Conservation (phyloP, 1,284 basidiomycete genomes). For the Anthracocystis setariae region DNA sequence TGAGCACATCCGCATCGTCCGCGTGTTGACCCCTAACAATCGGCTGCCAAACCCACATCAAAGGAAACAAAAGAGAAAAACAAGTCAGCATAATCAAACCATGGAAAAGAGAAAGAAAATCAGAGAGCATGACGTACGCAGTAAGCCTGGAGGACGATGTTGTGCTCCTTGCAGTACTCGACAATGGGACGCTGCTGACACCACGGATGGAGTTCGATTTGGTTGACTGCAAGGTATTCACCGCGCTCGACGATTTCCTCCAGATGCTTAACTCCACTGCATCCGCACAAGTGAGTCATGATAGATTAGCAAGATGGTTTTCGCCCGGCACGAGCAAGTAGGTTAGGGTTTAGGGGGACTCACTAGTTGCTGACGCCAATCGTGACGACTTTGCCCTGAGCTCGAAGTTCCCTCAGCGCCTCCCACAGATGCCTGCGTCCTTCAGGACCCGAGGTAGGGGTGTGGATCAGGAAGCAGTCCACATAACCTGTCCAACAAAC, state of each 20-base stretch:
- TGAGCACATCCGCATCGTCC: slow-evolving; percentile 24
- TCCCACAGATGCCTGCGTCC: slow-evolving; percentile 45
- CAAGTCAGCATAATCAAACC: too few species aligned
- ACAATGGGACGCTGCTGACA: slow-evolving; percentile 46
- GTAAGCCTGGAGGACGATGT: slow-evolving; percentile 45
- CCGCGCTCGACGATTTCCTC: slow-evolving; percentile 27
- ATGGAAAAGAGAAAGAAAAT: background rate
- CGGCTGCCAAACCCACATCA: slow-evolving; percentile 4
- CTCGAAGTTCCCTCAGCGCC: slow-evolving; percentile 37
- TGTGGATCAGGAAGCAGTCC: slow-evolving; percentile 51
- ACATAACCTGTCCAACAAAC: slow-evolving; percentile 31
- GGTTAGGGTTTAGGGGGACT: too few species aligned
- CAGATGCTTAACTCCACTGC: slow-evolving; percentile 37
- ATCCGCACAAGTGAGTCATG: background rate
- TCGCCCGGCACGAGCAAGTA: background rate
- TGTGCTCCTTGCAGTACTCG: slow-evolving; percentile 40
- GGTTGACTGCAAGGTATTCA: slow-evolving; percentile 37
- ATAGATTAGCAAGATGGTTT: too few species aligned
- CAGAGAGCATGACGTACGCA: too few species aligned
- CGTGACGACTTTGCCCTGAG: slow-evolving; percentile 39
- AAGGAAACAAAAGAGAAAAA: background rate
- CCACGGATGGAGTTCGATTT: slow-evolving; percentile 51
- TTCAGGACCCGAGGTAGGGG: slow-evolving; percentile 38
- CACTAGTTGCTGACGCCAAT: slow-evolving; percentile 45
- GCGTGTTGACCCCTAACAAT: slow-evolving; percentile 40